phyloP scores from a whole-genome alignment of 495 filamentous ascomycete genomes.

The Daldinia childiae region DNA sequence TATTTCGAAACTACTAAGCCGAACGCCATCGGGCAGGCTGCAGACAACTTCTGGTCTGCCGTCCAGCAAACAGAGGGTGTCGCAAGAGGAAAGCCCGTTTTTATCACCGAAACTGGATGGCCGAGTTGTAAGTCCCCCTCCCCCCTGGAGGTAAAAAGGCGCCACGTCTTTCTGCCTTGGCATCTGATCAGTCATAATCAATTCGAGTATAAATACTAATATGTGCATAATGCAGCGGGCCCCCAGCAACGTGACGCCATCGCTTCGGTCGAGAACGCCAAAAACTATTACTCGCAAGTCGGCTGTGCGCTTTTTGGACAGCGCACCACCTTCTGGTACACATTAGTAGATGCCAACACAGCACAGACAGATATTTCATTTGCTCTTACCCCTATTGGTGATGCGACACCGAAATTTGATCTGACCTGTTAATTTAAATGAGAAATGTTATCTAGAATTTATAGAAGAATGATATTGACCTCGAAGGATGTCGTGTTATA shows the following conservation, averaged over 20 bases:
- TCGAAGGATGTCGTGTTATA: too few relatives aligned
- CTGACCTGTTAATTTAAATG: slow-evolving; percentile 62
- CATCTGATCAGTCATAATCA: not conserved
- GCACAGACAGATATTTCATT: slow-evolving; percentile 42
- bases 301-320: slow-evolving; percentile 71
- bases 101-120: slow-evolving; percentile 86
- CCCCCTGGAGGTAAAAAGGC: not conserved
- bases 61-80: slow-evolving; percentile 64
- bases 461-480: too few relatives aligned
- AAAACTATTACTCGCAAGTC: slow-evolving; percentile 75
- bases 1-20: slow-evolving; percentile 72
- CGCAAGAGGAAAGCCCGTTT: slow-evolving; percentile 70
- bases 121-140: slow-evolving; percentile 64
- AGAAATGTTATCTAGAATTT: too few relatives aligned
- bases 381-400: slow-evolving; percentile 50
- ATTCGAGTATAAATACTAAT: slow-evolving; percentile 5
- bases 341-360: slow-evolving; percentile 66
- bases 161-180: not conserved
- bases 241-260: slow-evolving; percentile 63
- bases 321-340: slow-evolving; percentile 74
- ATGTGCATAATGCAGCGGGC: slow-evolving; percentile 49
- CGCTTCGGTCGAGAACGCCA: slow-evolving; percentile 69
- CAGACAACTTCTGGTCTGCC: slow-evolving; percentile 65
- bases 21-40: slow-evolving; percentile 68
- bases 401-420: slow-evolving; percentile 60